Evolutionary conservation across 805 yeast genomes (phyloP).

Genomic region (Kazachstania bromeliacearum): DNA sequence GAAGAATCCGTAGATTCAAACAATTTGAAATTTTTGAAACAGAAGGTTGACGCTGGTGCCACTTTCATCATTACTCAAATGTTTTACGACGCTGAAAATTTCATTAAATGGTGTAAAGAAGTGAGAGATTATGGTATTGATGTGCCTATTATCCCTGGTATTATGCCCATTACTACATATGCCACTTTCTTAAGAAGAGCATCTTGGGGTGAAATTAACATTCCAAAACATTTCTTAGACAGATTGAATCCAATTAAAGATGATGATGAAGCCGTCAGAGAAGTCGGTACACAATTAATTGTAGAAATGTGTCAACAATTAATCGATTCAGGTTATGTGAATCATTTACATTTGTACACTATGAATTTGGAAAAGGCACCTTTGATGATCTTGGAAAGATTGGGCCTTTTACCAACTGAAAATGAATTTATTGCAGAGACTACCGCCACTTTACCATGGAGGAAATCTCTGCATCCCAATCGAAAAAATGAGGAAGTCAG

Average conservation of each 20-base stretch:
- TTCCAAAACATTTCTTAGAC: conserved; percentile 66
- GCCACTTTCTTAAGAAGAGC: conserved; percentile 90
- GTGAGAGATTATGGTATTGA: conserved; percentile 64
- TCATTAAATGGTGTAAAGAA: conserved; percentile 69
- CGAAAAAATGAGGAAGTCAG: conserved; percentile 75
- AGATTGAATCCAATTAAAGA: conserved; percentile 75
- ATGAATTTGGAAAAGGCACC: conserved; percentile 95
- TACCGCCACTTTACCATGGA: conserved; percentile 59
- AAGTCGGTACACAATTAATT: conserved; percentile 71
- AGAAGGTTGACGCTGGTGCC: conserved; percentile 91
- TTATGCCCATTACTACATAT: conserved; percentile 97
- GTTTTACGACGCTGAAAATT: conserved; percentile 89
- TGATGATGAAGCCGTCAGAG: conserved; percentile 82
- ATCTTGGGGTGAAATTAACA: conserved; percentile 78
- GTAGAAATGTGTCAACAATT: conserved; percentile 74
- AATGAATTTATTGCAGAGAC: conserved; percentile 28
- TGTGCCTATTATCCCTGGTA: conserved; percentile 91
- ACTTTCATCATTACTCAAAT: conserved; percentile 90
- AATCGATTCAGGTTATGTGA: conserved; percentile 59
- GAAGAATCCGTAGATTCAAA: conserved; percentile 57
- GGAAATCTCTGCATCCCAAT: conserved; percentile 75
- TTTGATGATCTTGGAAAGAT: conserved; percentile 71
- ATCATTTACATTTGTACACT: conserved; percentile 90
- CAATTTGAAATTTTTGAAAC: conserved; percentile 52
- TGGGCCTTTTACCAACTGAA: conserved; percentile 41